Evolutionary conservation across 345 rosid species (phyloP).

Genomic region (Eutrema japonicum): DNA sequence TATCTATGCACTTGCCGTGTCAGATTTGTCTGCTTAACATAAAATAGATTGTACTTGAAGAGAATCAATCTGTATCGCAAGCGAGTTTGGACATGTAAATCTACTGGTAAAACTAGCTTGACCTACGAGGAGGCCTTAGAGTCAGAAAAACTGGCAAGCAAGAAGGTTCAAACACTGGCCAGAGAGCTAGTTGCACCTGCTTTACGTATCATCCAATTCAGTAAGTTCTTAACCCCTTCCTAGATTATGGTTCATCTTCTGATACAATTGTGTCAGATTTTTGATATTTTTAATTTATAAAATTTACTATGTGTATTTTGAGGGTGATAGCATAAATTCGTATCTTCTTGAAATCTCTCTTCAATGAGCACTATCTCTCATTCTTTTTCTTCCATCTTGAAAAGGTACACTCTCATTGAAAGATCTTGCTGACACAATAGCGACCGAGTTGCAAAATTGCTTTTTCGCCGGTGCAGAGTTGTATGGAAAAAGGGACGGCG

Average conservation of each 20-base stretch:
- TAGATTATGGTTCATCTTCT: slow-evolving; percentile 27
- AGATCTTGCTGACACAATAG: slow-evolving; percentile 78
- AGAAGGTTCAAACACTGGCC: slow-evolving; percentile 81
- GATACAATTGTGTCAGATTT: not conserved
- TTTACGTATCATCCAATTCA: slow-evolving; percentile 70
- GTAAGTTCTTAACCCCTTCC: slow-evolving; percentile 52
- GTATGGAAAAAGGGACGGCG: slow-evolving; percentile 63
- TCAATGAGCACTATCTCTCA: slow-evolving; percentile 15
- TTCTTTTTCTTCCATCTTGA: slow-evolving; percentile 35
- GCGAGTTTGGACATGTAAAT: slow-evolving; percentile 84
- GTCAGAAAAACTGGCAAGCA: slow-evolving; percentile 70
- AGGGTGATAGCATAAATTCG: not conserved
- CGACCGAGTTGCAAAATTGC: slow-evolving; percentile 59
- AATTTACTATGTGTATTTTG: slow-evolving; percentile 2
- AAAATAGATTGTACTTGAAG: slow-evolving; percentile 69
- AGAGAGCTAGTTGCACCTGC: slow-evolving; percentile 73
- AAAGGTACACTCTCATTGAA: slow-evolving; percentile 83
- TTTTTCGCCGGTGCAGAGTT: slow-evolving; percentile 69
- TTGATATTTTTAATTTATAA: slow-evolving; percentile 5
- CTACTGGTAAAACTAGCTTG: slow-evolving; percentile 81
- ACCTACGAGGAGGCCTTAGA: slow-evolving; percentile 96
- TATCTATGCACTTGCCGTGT: slow-evolving; percentile 11
- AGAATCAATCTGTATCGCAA: slow-evolving; percentile 75
- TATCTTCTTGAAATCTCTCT: not conserved
- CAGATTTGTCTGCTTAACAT: slow-evolving; percentile 49